A percentile compares a stretch with the other conserved stretches of the same genome.
Conservation (phyloP, 805 yeast species). For the Ogataea chonburiensis region DNA sequence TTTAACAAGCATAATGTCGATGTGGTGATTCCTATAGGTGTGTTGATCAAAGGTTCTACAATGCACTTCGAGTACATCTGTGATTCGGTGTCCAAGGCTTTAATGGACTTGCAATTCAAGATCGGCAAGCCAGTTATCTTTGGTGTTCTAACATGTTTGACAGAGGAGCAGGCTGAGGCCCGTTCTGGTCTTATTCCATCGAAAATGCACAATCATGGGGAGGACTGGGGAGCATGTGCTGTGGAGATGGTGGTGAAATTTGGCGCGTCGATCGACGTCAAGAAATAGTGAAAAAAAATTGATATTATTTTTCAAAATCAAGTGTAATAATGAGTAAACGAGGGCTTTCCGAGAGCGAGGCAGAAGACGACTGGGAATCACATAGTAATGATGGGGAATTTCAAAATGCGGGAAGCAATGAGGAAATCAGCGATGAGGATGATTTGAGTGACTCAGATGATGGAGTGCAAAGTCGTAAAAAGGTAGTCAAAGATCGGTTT, state of each 20-base stretch:
- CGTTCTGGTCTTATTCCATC: constrained; percentile 82
- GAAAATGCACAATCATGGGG: constrained; percentile 92
- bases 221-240: constrained; percentile 99
- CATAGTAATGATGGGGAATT: not conserved
- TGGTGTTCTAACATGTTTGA: constrained; percentile 89
- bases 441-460: constrained; percentile 13
- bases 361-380: constrained; percentile 5
- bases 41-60: constrained; percentile 91
- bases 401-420: not conserved
- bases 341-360: constrained; percentile 14
- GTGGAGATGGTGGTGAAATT: constrained; percentile 81
- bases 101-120: constrained; percentile 78
- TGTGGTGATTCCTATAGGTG: constrained; percentile 92
- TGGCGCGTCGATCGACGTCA: constrained; percentile 12
- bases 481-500: constrained; percentile 12
- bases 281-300: constrained; percentile 1
- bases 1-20: constrained; percentile 56
- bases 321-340: constrained; percentile 8
- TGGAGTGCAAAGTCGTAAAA: constrained; percentile 7
- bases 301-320: constrained; percentile 1
- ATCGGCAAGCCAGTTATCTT: constrained; percentile 80
- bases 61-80: constrained; percentile 98
- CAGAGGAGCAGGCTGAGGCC: constrained; percentile 89
- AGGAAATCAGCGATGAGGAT: constrained; percentile 1
- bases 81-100: constrained; percentile 79